Evolutionary conservation across 2,329 filamentous ascomycete species (phyloP).

Genomic region (Aureobasidium sp.): DNA sequence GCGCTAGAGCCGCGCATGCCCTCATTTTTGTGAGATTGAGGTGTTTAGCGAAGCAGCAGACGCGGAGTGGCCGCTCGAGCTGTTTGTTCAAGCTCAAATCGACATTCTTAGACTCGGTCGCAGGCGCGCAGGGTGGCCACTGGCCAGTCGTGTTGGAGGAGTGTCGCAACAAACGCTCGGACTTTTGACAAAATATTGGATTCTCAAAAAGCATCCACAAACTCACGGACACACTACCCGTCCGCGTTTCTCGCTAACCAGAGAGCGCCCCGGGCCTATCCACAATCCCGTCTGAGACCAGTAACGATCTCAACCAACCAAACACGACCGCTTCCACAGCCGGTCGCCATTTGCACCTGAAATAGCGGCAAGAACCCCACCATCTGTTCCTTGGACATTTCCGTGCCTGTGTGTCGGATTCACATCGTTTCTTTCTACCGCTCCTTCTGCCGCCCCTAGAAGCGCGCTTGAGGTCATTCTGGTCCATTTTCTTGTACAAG

Average conservation of each 20-base stretch:
- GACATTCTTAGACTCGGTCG: neutral
- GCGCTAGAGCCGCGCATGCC: slow-evolving; percentile 10
- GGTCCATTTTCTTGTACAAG: slow-evolving; percentile 9
- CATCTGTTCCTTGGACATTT: slow-evolving; percentile 17
- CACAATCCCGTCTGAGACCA: slow-evolving; percentile 12
- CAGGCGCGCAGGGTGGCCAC: slow-evolving; percentile 1
- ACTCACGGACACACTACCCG: slow-evolving; percentile 7
- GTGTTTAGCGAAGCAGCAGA: slow-evolving; percentile 2
- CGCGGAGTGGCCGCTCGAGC: neutral
- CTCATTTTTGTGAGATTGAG: neutral
- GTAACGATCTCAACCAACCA: slow-evolving; percentile 14
- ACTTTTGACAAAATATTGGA: slow-evolving; percentile 1
- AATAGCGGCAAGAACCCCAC: slow-evolving; percentile 16
- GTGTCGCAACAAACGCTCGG: slow-evolving; percentile 1
- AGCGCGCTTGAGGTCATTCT: slow-evolving; percentile 16
- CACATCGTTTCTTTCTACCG: slow-evolving; percentile 17
- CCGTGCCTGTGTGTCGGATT: slow-evolving; percentile 16
- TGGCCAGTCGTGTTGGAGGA: neutral
- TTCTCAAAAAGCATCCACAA: slow-evolving; percentile 12
- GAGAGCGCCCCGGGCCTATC: slow-evolving; percentile 12
- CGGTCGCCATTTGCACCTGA: slow-evolving; percentile 14
- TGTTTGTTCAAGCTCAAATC: neutral
- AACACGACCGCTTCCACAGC: slow-evolving; percentile 10
- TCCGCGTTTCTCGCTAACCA: slow-evolving; percentile 14
- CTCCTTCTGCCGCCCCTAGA: slow-evolving; percentile 17